Evolutionary conservation across 257 asterid genomes (phyloP), one percentile per base, ranked within the genome.

Genomic region (Przewalskia tangutica): DNA sequence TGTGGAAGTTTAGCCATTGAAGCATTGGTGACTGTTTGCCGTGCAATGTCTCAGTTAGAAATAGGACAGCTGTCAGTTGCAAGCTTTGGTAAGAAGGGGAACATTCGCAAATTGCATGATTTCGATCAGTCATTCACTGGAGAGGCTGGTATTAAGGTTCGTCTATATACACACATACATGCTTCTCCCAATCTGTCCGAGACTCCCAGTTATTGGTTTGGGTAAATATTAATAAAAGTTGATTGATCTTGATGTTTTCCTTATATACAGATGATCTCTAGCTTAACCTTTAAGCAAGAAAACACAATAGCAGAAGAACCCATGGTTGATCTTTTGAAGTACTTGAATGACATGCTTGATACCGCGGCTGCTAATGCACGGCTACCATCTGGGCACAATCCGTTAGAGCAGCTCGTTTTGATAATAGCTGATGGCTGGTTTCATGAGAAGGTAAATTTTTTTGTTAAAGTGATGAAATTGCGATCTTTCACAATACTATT

Each of bases 41-140:
- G 97, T 11, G 98, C 99, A 79, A 96, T 96, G 99, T 92, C 99
- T 77, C 98, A 91, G 65, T 90, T 94, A 76, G 99, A 96, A 85
- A 97, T 96, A 16, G 99, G 99, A 59, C 89, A 89, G 50, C 83
- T 94, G 81, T 97, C 97, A 55, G 97, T 96, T 23, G 91, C 97
- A 46, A 94, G 99, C 89, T 96, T 92, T 55, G 99, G 99, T 84
- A 87, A 92, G 90, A 93, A 92, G 92, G 98, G 99, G 42, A 96
- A 96, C 82, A 89, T 93, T 84, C 88, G 83, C 82, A 54, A 89
- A 78, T 92, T 96, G 75, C 99, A 96, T 78, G 92, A 92, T 77
- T 96, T 96, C 51, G 98, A 93, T 85, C 93, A 92, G 85, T 91
- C 96, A 53, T 93, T 96, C 86, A 89, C 94, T 55, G 92, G 93